These are phyloP conservation scores for Amanita subjunquillea DNA, from an alignment of 768 basidiomycete genomes.

Conservation along the genomic window DNA sequence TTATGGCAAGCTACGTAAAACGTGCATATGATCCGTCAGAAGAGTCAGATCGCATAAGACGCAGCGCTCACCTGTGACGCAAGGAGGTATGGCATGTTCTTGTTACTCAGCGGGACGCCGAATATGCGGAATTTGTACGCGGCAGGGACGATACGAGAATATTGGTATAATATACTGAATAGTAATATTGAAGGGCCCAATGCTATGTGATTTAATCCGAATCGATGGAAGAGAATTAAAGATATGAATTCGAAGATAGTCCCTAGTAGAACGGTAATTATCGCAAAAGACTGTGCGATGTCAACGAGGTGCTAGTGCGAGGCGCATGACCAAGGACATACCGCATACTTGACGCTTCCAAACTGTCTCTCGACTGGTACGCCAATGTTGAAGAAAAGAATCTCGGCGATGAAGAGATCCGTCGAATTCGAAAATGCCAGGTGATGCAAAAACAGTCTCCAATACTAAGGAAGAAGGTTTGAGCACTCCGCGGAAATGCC, in stretches of 20 bases:
- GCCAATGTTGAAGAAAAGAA: slow-evolving; percentile 64
- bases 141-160: slow-evolving; percentile 65
- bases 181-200: slow-evolving; percentile 67
- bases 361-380: slow-evolving; percentile 76
- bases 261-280: slow-evolving; percentile 55
- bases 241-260: slow-evolving; percentile 59
- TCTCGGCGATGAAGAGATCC: slow-evolving; percentile 68
- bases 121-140: slow-evolving; percentile 72
- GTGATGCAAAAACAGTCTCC: slow-evolving; percentile 70
- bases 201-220: slow-evolving; percentile 66
- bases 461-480: slow-evolving; percentile 48
- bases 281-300: slow-evolving; percentile 56
- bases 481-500: slow-evolving; percentile 22
- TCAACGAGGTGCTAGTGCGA: neutral
- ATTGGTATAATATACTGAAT: slow-evolving; percentile 80
- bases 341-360: slow-evolving; percentile 82
- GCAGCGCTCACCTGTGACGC: slow-evolving; percentile 51
- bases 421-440: slow-evolving; percentile 76
- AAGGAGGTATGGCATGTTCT: slow-evolving; percentile 61
- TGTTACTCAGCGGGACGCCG: slow-evolving; percentile 66
- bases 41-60: neutral
- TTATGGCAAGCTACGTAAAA: slow-evolving; percentile 49
- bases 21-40: neutral
- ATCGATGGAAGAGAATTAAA: slow-evolving; percentile 52
- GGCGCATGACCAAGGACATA: slow-evolving; percentile 23